These are phyloP conservation scores for Fusarium circinatum DNA, from an alignment of 2,329 filamentous ascomycete genomes.

Conservation along the genomic window DNA sequence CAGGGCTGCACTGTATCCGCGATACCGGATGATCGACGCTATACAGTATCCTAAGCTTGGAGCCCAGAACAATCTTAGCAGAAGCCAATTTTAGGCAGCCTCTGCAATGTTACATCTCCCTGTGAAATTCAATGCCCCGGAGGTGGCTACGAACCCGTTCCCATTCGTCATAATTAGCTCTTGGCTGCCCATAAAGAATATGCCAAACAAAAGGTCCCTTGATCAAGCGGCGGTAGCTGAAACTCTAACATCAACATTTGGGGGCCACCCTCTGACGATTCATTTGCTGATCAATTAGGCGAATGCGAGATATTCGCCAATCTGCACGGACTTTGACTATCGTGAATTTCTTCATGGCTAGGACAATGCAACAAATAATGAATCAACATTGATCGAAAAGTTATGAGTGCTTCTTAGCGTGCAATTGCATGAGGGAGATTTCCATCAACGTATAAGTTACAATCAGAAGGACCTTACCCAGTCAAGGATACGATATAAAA, in stretches of 20 bases:
- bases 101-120: slow-evolving; percentile 16
- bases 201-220: slow-evolving; percentile 32
- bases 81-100: slow-evolving; percentile 33
- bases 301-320: slow-evolving; percentile 10
- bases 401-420: background rate
- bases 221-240: slow-evolving; percentile 18
- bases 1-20: slow-evolving; percentile 1
- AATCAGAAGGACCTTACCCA: background rate
- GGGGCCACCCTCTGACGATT: slow-evolving; percentile 16
- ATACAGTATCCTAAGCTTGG: background rate
- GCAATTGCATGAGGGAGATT: background rate
- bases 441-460: background rate
- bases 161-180: slow-evolving; percentile 14
- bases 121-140: background rate
- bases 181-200: slow-evolving; percentile 2
- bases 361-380: background rate
- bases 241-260: slow-evolving; percentile 28
- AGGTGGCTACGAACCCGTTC: background rate
- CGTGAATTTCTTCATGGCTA: background rate
- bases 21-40: slow-evolving; percentile 22
- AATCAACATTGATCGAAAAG: background rate
- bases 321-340: background rate
- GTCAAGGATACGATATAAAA: background rate
- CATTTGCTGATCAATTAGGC: slow-evolving; percentile 5
- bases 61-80: slow-evolving; percentile 13